Evolutionary conservation across 495 filamentous ascomycete genomes (phyloP), one percentile per base, ranked within the genome.

Genomic region (Podospora conica): DNA sequence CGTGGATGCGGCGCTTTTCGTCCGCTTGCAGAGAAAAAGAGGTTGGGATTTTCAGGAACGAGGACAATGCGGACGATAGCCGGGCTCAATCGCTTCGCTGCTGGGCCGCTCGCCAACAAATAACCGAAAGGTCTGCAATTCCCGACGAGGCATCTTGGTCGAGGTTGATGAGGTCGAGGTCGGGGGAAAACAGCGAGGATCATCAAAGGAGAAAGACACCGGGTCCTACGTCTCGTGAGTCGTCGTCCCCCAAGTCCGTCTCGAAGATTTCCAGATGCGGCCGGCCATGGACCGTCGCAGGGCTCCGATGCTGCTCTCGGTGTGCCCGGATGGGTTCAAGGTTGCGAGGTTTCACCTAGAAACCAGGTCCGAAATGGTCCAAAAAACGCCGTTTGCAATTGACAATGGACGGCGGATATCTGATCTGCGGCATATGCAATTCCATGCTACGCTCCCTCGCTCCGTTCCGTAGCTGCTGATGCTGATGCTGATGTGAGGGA

Each of bases 281-380:
- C 55, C 40, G 40, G 18, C 1, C 9, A 15, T 48, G 40, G n/a
- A n/a, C n/a, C n/a, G n/a, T n/a, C n/a, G 15, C 40, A 18, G 40
- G 40, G 33, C 33, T 48, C 40, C 40, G 40, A 18, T 7, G 40
- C 40, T 48, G 40, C 40, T n/a, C 15, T 48, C 40, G 40, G 18
- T 48, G 40, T 48, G 40, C 40, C 40, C 40, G 40, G 40, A 48
- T 55, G 73, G 86, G 66, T n/a, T n/a, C n/a, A n/a, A n/a, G n/a
- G n/a, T n/a, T n/a, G n/a, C n/a, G n/a, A n/a, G 40, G 55, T 57
- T 57, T 57, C 55, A 57, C 55, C 55, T 57, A 57, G 20, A 57
- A 57, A 57, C 55, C 55, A 57, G 22, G 55, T 48, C 40, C 40
- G 40, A 48, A 48, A 48, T 48, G 40, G 40, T 48, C 40, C 40